Evolutionary conservation across 352 stramenopile genomes (phyloP).

Genomic region (Peronospora tabacina): DNA sequence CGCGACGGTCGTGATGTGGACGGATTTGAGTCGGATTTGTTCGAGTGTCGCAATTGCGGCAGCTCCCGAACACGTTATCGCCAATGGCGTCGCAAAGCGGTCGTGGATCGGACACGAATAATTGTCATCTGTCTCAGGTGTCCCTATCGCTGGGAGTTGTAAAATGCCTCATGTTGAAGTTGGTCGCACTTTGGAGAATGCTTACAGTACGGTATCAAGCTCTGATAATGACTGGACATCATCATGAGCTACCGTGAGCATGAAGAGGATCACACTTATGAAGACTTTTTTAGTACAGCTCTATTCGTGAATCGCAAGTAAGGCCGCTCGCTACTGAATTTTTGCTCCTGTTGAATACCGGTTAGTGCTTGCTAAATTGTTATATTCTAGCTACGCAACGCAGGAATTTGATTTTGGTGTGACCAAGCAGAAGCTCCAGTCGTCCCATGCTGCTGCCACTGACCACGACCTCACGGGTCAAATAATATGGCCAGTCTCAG

Average conservation of each 20-base stretch:
- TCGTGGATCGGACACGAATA: conserved; percentile 77
- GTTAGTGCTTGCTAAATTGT: neutral
- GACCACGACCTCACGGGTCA: conserved; percentile 73
- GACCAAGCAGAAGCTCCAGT: conserved; percentile 38
- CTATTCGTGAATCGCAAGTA: conserved; percentile 59
- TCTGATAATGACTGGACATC: neutral
- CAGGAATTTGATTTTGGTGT: conserved; percentile 48
- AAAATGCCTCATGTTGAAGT: conserved; percentile 9
- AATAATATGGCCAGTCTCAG: conserved; percentile 68
- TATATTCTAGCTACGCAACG: conserved; percentile 29
- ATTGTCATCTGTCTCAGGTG: conserved; percentile 74
- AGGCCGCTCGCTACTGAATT: neutral
- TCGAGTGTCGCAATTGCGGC: conserved; percentile 75
- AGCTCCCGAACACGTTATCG: conserved; percentile 68
- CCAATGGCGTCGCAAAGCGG: conserved; percentile 75
- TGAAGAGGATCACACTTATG: conserved; percentile 19
- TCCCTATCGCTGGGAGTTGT: conserved; percentile 75
- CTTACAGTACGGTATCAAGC: neutral
- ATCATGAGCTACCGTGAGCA: conserved; percentile 9
- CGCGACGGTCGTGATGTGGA: conserved; percentile 53
- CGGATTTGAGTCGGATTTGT: conserved; percentile 71
- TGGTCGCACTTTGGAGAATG: neutral
- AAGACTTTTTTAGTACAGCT: conserved; percentile 48
- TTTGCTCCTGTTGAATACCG: neutral
- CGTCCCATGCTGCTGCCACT: conserved; percentile 48